phyloP scores from a whole-genome alignment of 2,329 filamentous ascomycete genomes.

The Cladorrhinum sp. region DNA sequence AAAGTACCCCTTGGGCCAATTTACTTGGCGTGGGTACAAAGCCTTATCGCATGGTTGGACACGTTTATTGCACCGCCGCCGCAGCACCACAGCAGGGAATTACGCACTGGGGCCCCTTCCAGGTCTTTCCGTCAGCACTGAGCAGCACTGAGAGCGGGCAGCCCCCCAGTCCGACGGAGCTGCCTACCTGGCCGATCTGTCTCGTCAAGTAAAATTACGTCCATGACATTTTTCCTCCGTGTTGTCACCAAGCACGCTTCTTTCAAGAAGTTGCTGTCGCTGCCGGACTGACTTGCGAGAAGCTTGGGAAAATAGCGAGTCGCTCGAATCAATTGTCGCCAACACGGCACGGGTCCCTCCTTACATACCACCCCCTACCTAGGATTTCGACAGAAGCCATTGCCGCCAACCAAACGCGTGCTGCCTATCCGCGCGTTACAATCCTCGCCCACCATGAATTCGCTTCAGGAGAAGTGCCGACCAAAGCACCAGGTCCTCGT shows the following conservation, averaged over 20 bases:
- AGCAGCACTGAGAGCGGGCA: background rate
- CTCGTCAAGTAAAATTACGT: constrained; percentile 17
- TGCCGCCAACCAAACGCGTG: background rate
- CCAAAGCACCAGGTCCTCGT: constrained; percentile 97
- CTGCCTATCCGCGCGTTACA: background rate
- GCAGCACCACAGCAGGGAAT: background rate
- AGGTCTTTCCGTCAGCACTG: constrained; percentile 5
- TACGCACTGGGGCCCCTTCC: constrained; percentile 6
- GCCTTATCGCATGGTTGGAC: constrained; percentile 7
- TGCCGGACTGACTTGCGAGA: constrained; percentile 4
- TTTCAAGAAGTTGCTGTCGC: constrained; percentile 5
- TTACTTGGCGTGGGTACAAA: constrained; percentile 11
- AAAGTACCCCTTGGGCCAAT: constrained; percentile 10
- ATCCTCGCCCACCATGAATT: constrained; percentile 52
- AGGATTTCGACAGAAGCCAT: background rate
- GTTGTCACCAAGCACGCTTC: constrained; percentile 5
- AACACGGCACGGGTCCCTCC: too few relatives aligned
- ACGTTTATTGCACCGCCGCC: constrained; percentile 9
- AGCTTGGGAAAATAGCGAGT: background rate
- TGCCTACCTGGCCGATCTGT: constrained; percentile 4
- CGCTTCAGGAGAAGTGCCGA: constrained; percentile 67
- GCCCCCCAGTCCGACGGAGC: constrained; percentile 11
- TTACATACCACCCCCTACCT: too few relatives aligned
- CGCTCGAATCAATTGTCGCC: background rate
- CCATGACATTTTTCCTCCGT: constrained; percentile 15